phyloP scores from a whole-genome alignment of 371 early-diverging fungal genomes.

The Mortierella sp. region DNA sequence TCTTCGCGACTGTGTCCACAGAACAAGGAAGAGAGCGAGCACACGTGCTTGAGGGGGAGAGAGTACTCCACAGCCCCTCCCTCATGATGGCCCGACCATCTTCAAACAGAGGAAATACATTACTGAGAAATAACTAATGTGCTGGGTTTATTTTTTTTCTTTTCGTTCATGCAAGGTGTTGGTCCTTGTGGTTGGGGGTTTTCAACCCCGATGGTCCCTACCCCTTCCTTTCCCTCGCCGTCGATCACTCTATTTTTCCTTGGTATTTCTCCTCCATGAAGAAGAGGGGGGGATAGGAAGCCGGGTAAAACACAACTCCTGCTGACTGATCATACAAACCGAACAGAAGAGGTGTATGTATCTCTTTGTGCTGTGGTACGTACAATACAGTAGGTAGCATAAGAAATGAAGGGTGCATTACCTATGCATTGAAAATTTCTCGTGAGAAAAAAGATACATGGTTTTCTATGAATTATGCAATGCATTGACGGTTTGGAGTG shows the following conservation, averaged over 20 bases:
- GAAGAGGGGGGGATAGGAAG: not conserved
- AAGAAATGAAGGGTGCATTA: not conserved
- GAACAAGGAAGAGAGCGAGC: not conserved
- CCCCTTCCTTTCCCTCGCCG: not conserved
- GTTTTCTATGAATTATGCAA: not conserved
- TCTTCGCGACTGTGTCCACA: not conserved
- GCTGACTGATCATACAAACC: not conserved
- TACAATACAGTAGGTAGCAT: not conserved
- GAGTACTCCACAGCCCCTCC: not conserved
- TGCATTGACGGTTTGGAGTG: not conserved
- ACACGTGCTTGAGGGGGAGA: not conserved
- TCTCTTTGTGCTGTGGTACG: not conserved
- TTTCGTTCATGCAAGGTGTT: not conserved
- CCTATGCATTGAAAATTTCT: not conserved
- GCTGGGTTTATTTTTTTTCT: not conserved
- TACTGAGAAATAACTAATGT: not conserved
- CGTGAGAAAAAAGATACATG: not conserved
- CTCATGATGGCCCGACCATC: not conserved
- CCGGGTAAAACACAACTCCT: constrained; percentile 2
- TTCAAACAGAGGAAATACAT: not conserved
- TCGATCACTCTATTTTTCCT: not conserved
- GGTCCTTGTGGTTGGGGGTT: not conserved
- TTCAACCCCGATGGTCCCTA: not conserved
- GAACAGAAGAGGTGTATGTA: not conserved
- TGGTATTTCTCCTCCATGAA: not conserved